phyloP scores from a whole-genome alignment of 108 stramenopile species.

The Discostella stelligeroides region DNA sequence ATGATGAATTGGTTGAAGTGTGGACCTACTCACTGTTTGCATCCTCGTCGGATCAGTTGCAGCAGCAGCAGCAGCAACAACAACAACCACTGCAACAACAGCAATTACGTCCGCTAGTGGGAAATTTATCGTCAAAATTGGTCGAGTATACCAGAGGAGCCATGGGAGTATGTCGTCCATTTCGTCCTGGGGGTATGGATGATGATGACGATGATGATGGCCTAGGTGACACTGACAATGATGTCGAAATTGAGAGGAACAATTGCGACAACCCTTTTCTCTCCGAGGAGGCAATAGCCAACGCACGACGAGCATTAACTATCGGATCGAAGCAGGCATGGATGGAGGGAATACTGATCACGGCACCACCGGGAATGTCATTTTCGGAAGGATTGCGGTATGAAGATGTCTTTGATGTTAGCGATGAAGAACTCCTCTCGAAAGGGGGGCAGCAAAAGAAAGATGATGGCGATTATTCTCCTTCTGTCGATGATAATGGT shows the following conservation, averaged over 20 bases:
- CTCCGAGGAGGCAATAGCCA: conserved; percentile 54
- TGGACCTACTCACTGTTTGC: conserved; percentile 38
- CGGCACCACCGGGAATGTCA: conserved; percentile 69
- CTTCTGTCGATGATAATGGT: conserved; percentile 3
- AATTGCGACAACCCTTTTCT: conserved; percentile 35
- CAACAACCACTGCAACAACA: not conserved
- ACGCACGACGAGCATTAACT: conserved; percentile 55
- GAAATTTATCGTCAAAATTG: conserved; percentile 77
- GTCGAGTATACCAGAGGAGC: conserved; percentile 78
- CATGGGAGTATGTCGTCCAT: conserved; percentile 64
- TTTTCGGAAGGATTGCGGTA: conserved; percentile 70
- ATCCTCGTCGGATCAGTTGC: not conserved
- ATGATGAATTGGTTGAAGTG: conserved; percentile 42
- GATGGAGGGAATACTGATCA: conserved; percentile 71
- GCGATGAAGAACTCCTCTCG: conserved; percentile 10
- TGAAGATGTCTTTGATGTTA: conserved; percentile 62
- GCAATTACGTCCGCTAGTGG: conserved; percentile 54
- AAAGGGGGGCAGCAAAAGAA: not conserved
- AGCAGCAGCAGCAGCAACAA: not conserved
- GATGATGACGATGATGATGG: conserved; percentile 38
- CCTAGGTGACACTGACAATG: not conserved
- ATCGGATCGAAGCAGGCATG: conserved; percentile 60
- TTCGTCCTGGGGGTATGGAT: conserved; percentile 76
- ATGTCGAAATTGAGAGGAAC: not conserved
- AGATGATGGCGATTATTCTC: conserved; percentile 8